Percentiles rank a stretch among this genome's conserved stretches.
Conservation (phyloP, 2,329 filamentous ascomycete species). For the Niveomyces coronatus region DNA sequence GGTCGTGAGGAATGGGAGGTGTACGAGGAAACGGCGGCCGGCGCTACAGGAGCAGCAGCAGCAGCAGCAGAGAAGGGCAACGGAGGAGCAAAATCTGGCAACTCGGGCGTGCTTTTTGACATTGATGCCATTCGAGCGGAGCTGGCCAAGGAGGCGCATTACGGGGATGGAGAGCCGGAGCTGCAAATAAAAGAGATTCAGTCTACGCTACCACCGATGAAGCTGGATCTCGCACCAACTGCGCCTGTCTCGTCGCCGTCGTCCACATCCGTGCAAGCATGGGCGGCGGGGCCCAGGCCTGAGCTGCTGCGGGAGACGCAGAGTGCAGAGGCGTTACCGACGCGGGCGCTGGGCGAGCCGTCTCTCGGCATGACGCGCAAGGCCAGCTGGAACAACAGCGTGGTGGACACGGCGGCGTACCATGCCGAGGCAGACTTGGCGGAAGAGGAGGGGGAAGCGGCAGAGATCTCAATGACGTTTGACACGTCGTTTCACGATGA, state of each 20-base stretch:
- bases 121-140: constrained; percentile 88
- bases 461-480: constrained; percentile 63
- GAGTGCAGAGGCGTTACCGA: constrained; percentile 31
- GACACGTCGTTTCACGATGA: constrained; percentile 48
- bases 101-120: constrained; percentile 73
- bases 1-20: constrained; percentile 90
- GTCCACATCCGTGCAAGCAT: constrained; percentile 7
- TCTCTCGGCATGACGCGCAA: constrained; percentile 7
- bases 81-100: constrained; percentile 24
- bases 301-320: constrained; percentile 31
- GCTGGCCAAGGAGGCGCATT: constrained; percentile 55
- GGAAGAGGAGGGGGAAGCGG: too few relatives aligned
- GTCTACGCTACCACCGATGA: constrained; percentile 84
- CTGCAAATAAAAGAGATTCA: constrained; percentile 68
- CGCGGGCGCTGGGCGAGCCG: constrained; percentile 17
- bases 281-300: constrained; percentile 13
- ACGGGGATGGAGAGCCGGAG: constrained; percentile 34
- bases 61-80: constrained; percentile 18
- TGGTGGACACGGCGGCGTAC: constrained; percentile 17
- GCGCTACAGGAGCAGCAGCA: constrained; percentile 26
- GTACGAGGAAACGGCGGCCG: constrained; percentile 59
- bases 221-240: constrained; percentile 47
- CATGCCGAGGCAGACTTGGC: constrained; percentile 17
- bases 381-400: constrained; percentile 7
- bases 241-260: too few relatives aligned